Evolutionary conservation across 371 early-diverging fungal species (phyloP), one percentile per base, ranked within the genome.

Genomic region (Neoconidiobolus thromboides): DNA sequence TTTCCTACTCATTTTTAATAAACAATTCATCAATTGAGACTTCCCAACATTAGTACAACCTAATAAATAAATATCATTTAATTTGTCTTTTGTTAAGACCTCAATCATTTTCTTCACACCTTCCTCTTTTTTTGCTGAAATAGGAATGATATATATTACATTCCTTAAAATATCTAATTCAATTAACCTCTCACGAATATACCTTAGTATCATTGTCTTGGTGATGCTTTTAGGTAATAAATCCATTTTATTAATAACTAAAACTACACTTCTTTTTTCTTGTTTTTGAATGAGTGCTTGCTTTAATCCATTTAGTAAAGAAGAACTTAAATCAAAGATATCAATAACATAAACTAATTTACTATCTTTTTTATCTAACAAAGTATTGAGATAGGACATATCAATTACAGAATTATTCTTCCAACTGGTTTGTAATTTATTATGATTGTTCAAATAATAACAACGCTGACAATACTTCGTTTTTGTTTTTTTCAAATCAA

Each of bases 21-120:
- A 65, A 10, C 75, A 71, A 54, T 86, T 82, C 47, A 84, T 70
- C 1, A 86, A 67, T 14, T 81, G 79, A 0, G 83, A 81, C 65
- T 86, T 86, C 43, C 86, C 86, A 3, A 79, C 83, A 60, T 85
- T 86, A 2, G 83, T 81, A 39, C 76, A 73, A 0, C 86, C 86
- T 3, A 86, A 72, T 53, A 85, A 60, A 60, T 82, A 85, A 1
- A 86, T 64, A 63, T 74, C 73, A 2, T 73, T 70, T 2, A 71
- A 55, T 14, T 76, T 68, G 6, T 69, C 73, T n/a, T 64, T 59
- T 1, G 65, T 62, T 1, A 83, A 68, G 2, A 70, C 69, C 3
- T 68, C 69, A 37, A 78, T 66, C 52, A 85, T 63, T 43, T 73
- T 69, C 7, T 71, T 65, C 0, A 80, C 63, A 2, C 81, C 82